Evolutionary conservation across 2,329 filamentous ascomycete species (phyloP), one percentile per base, ranked within the genome.

Genomic region (Apiospora malaysiana): DNA sequence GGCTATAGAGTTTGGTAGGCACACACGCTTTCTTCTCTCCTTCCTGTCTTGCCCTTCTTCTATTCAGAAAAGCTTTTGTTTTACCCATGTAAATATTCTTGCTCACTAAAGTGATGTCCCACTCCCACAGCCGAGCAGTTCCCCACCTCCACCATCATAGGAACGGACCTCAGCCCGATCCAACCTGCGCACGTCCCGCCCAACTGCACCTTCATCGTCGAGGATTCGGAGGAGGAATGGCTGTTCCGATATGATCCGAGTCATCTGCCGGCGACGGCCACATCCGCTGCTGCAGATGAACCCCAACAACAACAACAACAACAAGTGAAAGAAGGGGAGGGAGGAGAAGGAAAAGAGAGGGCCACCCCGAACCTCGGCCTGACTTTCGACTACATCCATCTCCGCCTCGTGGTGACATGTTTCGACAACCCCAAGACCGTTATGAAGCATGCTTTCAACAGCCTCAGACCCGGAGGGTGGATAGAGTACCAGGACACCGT

Each of bases 161-260:
- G 69, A 1, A 70, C 69, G 7, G 69, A 70, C 40, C 59, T 69
- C 14, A 65, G 70, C 43, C 42, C 45, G 21, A 70, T 70, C 12
- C 69, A 70, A 40, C 69, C 63, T 9, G 6, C 43, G n/a, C 23
- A 66, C 40, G 21, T 21, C 1, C 63, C 63, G 10, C 4, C 27
- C 9, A 70, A 70, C 23, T 63, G 59, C 42, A 42, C 27, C 9
- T 69, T 71, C 43, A 23, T 63, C 25, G 27, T 65, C 27, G 70
- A 71, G 40, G 59, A 71, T 51, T 68, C 70, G 43, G 70, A 71
- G 23, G 59, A 25, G 14, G 66, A 66, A 32, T 70, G 69, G 69
- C 21, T 56, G 27, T 70, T 67, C 27, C 23, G 49, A 23, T 10
- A 16, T 10, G 23, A 51, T 27, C 23, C 49, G 23, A 23, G 45